phyloP scores from a whole-genome alignment of 2,329 filamentous ascomycete genomes.

The Nemania sp. region DNA sequence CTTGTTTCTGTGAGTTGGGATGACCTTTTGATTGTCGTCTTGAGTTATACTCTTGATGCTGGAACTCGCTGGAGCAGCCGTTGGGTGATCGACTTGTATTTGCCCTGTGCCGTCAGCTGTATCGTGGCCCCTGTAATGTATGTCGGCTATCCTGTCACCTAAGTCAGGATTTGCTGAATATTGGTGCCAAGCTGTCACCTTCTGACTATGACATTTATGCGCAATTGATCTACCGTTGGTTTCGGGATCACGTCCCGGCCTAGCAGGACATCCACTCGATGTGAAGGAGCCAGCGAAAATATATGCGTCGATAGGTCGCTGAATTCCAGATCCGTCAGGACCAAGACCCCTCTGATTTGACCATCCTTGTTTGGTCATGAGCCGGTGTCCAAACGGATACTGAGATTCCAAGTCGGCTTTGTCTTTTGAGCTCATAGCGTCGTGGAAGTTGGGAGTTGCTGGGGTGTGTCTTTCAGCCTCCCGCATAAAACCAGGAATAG shows the following conservation, averaged over 20 bases:
- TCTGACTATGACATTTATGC: neutral
- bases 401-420: slow-evolving; percentile 1
- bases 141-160: slow-evolving; percentile 2
- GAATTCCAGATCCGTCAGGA: slow-evolving; percentile 18
- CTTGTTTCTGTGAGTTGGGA: neutral
- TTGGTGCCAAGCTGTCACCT: neutral
- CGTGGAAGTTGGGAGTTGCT: neutral
- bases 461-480: neutral
- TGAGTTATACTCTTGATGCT: neutral
- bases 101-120: no score
- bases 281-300: neutral
- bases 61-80: neutral
- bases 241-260: neutral
- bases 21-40: slow-evolving; percentile 6
- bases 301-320: slow-evolving; percentile 10
- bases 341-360: slow-evolving; percentile 10
- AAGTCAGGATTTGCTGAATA: slow-evolving; percentile 3
- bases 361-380: slow-evolving; percentile 19
- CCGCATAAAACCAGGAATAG: slow-evolving; percentile 13
- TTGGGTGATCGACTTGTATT: neutral
- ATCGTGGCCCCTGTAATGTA: neutral
- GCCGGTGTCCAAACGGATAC: slow-evolving; percentile 17
- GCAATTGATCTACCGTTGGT: neutral
- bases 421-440: neutral
- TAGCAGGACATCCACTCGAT: neutral